phyloP scores from a whole-genome alignment of 306 rosid species.

The Gastrolobium villosum region DNA sequence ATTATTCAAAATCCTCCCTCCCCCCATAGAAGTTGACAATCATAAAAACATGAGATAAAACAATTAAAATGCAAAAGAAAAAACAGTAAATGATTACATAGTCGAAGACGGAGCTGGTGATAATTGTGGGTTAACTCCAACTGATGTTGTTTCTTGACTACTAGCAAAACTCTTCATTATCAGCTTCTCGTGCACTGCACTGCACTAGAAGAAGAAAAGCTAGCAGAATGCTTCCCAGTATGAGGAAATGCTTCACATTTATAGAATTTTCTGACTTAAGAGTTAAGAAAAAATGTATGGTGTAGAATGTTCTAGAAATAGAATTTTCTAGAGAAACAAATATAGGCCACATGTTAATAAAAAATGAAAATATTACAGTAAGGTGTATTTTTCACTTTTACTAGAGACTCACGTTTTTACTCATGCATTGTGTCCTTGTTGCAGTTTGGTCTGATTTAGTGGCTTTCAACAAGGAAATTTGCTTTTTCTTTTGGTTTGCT shows the following conservation, averaged over 20 bases:
- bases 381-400: too few relatives aligned
- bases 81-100: slow-evolving; percentile 60
- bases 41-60: slow-evolving; percentile 24
- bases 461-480: slow-evolving; percentile 39
- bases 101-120: slow-evolving; percentile 79
- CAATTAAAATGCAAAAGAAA: neutral
- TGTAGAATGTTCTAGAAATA: too few relatives aligned
- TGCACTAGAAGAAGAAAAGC: neutral
- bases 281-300: too few relatives aligned
- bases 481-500: slow-evolving; percentile 44
- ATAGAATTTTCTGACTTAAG: too few relatives aligned
- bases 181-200: slow-evolving; percentile 65
- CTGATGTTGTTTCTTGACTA: slow-evolving; percentile 70
- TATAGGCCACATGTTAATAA: too few relatives aligned
- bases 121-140: slow-evolving; percentile 79
- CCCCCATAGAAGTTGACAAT: neutral
- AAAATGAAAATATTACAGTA: too few relatives aligned
- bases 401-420: neutral
- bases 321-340: too few relatives aligned
- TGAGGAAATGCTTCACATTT: too few relatives aligned
- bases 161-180: slow-evolving; percentile 64
- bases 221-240: too few relatives aligned
- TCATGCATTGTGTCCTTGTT: slow-evolving; percentile 35
- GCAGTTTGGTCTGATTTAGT: slow-evolving; percentile 50
- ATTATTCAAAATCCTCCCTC: neutral